Conservation (phyloP, 305 asterid species). For the Caryopteris hybrid region DNA sequence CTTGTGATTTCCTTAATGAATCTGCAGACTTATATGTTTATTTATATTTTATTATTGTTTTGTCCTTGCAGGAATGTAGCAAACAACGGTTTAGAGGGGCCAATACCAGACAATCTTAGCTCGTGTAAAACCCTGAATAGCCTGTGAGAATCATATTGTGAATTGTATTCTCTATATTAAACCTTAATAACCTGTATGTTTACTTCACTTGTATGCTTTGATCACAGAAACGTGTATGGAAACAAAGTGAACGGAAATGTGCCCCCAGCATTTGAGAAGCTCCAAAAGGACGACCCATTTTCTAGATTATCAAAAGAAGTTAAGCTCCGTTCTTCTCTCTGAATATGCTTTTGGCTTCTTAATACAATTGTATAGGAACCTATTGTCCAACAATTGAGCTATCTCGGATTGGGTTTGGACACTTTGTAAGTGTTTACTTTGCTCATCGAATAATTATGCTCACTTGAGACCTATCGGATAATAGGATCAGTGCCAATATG, state of each 20-base stretch:
- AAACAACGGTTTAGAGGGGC: constrained; percentile 71
- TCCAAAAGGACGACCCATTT: constrained; percentile 95
- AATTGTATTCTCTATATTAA: background rate
- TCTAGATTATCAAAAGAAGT: constrained; percentile 23
- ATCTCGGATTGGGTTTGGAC: constrained; percentile 89
- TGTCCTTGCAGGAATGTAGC: constrained; percentile 73
- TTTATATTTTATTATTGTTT: background rate
- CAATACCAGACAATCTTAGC: constrained; percentile 87
- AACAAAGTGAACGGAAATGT: constrained; percentile 82
- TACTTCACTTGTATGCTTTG: background rate
- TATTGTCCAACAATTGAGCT: constrained; percentile 83
- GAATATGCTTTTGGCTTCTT: background rate
- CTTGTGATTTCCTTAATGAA: background rate
- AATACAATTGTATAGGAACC: constrained; percentile 44
- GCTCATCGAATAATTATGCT: background rate
- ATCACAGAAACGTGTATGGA: constrained; percentile 68
- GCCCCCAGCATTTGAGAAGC: constrained; percentile 74
- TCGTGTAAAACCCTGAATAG: constrained; percentile 90
- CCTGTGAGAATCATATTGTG: constrained; percentile 56
- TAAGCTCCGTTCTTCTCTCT: background rate
- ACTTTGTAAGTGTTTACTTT: constrained; percentile 58
- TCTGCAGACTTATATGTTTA: background rate
- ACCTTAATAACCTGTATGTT: no score
- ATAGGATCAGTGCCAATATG: constrained; percentile 62
- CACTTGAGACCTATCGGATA: constrained; percentile 80